phyloP scores from a whole-genome alignment of 2,329 filamentous ascomycete genomes.

The Falciphora oryzae region DNA sequence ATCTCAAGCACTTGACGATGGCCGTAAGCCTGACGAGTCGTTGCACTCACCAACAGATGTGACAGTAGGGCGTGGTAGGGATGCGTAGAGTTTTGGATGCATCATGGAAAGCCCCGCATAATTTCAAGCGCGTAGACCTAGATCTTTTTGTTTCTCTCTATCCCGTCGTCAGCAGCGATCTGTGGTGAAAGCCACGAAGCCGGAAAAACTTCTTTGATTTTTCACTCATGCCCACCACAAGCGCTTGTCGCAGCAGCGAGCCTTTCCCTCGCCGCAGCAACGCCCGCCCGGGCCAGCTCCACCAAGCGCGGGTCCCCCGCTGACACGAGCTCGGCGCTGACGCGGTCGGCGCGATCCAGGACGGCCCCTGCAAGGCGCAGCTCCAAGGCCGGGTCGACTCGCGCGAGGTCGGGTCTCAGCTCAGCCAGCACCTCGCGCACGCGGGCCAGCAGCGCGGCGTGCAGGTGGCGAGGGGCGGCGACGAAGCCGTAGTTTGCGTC shows the following conservation, averaged over 20 bases:
- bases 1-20: background rate
- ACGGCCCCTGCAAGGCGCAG: background rate
- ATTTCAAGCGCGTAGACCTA: background rate
- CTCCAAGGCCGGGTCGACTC: background rate
- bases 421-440: slow-evolving; percentile 21
- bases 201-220: background rate
- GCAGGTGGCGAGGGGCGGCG: slow-evolving; percentile 40
- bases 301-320: background rate
- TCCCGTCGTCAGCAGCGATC: background rate
- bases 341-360: background rate
- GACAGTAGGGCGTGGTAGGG: background rate
- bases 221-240: background rate
- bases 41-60: background rate
- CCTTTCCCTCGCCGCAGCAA: background rate
- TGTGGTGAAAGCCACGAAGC: background rate
- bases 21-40: background rate
- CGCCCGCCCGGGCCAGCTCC: background rate
- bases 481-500: slow-evolving; percentile 49
- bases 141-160: background rate
- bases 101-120: background rate
- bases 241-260: background rate
- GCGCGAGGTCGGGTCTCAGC: background rate
- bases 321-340: background rate
- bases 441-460: slow-evolving; percentile 35
- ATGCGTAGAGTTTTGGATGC: background rate